Evolutionary conservation across 768 basidiomycete species (phyloP), one percentile per base, ranked within the genome.

Genomic region (Kwoniella mangroviensis): DNA sequence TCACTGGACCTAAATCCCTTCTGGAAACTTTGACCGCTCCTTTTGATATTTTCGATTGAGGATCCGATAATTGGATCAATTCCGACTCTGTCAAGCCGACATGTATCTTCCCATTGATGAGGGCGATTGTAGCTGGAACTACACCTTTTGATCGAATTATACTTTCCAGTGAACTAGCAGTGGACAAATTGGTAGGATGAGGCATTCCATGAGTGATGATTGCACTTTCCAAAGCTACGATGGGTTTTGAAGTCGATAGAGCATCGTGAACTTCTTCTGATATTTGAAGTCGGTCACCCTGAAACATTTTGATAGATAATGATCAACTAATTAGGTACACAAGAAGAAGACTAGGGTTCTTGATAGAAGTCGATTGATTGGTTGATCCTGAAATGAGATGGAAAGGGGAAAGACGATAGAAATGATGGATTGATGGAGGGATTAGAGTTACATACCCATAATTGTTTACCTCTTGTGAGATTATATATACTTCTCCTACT

Each of bases 171-270:
- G 89, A 89, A 41, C 84, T 84, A 0, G 93, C 90, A 24, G 91
- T 89, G 28, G 89, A 85, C 6, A 90, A 81, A 78, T 93, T 95
- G 45, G 86, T 86, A 0, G 94, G 94, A 73, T 89, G 89, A 0
- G 93, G 92, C 84, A 96, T 89, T 21, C 85, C 96, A 85, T 98
- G 93, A 1, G 94, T 94, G 69, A 97, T 89, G 63, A 98, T 88
- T 1, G 96, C 90, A 1, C 91, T 92, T 82, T 98, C 96, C 12
- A 98, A 88, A 13, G 95, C 94, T 12, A 98, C 93, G 55, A 98
- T 86, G 21, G 94, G 89, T 70, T 84, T 85, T 11, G 86, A 84
- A 52, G 86, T 84, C 4, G 86, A 85, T 22, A 96, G 86, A 3
- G 95, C 94, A 65, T 94, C 87, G 72, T 90, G 85, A 41, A 98